Conservation (phyloP, 805 yeast genomes). For the Suhomyces pyralidae region DNA sequence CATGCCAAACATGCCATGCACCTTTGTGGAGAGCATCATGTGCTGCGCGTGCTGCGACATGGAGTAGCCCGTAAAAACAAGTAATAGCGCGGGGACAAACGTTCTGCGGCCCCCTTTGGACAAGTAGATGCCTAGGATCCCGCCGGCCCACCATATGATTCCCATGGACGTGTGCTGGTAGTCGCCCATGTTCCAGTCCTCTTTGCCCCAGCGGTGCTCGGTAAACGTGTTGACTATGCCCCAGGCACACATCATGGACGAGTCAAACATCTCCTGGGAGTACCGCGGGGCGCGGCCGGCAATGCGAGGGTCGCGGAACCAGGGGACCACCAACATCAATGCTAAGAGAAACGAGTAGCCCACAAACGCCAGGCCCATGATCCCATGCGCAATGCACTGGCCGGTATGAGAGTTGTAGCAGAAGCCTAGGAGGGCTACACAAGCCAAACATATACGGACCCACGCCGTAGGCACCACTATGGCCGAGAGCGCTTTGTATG, state of each 20-base stretch:
- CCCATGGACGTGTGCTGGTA: constrained; percentile 97
- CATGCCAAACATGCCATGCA: constrained; percentile 83
- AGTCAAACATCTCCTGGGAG: constrained; percentile 85
- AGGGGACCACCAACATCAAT: constrained; percentile 66
- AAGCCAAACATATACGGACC: constrained; percentile 77
- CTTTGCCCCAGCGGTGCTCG: constrained; percentile 91
- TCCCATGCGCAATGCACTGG: constrained; percentile 95
- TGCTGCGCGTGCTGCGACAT: constrained; percentile 89
- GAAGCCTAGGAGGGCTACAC: constrained; percentile 81
- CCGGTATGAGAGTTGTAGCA: constrained; percentile 84
- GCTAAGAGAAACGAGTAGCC: constrained; percentile 71
- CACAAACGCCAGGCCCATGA: constrained; percentile 90
- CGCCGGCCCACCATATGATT: constrained; percentile 94
- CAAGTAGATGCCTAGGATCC: constrained; percentile 76
- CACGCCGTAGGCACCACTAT: constrained; percentile 59
- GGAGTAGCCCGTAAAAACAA: constrained; percentile 89
- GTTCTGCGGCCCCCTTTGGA: constrained; percentile 60
- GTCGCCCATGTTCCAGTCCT: constrained; percentile 89
- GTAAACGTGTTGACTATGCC: constrained; percentile 94
- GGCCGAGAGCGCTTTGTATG: constrained; percentile 47
- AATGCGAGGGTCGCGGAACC: constrained; percentile 51
- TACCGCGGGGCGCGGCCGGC: constrained; percentile 12
- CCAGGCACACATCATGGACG: constrained; percentile 78
- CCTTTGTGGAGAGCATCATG: constrained; percentile 73
- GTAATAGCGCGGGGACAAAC: constrained; percentile 75